A percentile compares a stretch with the other conserved stretches of the same genome.
Evolutionary conservation across 495 filamentous ascomycete species (phyloP).

Genomic region (Hypoxylon fragiforme): DNA sequence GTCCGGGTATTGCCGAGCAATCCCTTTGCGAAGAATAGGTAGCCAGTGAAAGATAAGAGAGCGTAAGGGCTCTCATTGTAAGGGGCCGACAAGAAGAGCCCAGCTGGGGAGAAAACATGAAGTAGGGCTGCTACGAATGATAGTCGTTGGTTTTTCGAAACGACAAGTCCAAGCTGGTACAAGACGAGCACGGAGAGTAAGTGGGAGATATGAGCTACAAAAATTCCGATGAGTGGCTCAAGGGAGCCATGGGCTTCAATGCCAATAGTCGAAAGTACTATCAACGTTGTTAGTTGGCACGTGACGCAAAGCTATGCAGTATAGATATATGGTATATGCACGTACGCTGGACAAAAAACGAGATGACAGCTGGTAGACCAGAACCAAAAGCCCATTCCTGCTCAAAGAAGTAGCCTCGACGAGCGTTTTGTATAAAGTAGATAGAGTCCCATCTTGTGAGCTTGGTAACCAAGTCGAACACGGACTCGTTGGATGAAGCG

Average conservation of each 20-base stretch:
- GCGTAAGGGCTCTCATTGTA: constrained; percentile 82
- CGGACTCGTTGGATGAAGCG: constrained; percentile 62
- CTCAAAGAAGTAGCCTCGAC: constrained; percentile 79
- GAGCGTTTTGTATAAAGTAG: constrained; percentile 73
- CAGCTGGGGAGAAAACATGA: constrained; percentile 84
- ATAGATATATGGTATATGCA: background rate
- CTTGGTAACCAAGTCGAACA: constrained; percentile 47
- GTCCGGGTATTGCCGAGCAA: constrained; percentile 37
- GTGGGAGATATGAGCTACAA: constrained; percentile 72
- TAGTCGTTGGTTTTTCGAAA: constrained; percentile 53
- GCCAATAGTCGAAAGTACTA: constrained; percentile 27
- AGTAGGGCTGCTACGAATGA: constrained; percentile 70
- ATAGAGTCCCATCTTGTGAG: constrained; percentile 91
- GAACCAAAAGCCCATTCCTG: constrained; percentile 96
- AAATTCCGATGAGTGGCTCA: constrained; percentile 57
- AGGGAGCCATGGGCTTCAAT: constrained; percentile 19
- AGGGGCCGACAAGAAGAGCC: constrained; percentile 86
- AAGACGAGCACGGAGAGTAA: constrained; percentile 72
- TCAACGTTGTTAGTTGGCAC: background rate
- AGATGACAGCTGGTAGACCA: constrained; percentile 61
- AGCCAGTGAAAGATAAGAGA: constrained; percentile 73
- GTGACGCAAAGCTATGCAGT: background rate
- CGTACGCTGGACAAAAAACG: constrained; percentile 38
- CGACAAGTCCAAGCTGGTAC: constrained; percentile 57
- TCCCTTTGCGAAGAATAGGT: constrained; percentile 67